Conservation (phyloP, 768 basidiomycete genomes). For the Amanita jacksonii region DNA sequence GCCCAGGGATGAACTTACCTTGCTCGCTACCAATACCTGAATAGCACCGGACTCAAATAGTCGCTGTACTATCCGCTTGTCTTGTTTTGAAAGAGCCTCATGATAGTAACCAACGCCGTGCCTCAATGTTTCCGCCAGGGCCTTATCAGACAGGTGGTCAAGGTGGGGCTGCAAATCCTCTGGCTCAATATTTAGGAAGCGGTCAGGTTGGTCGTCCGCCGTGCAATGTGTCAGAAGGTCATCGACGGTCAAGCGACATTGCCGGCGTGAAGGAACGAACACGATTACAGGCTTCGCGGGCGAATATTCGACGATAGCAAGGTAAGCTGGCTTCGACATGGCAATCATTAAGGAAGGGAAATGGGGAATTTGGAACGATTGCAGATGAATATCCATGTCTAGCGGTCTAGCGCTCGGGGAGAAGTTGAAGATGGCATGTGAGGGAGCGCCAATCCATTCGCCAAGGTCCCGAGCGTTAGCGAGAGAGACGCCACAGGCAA, state of each 20-base stretch:
- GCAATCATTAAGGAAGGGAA: conserved; percentile 98
- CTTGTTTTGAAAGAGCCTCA: conserved; percentile 85
- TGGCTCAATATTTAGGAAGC: conserved; percentile 84
- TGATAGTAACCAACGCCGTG: conserved; percentile 95
- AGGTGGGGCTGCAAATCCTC: conserved; percentile 81
- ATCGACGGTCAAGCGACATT: conserved; percentile 87
- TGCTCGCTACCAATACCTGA: conserved; percentile 89
- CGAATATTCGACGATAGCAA: conserved; percentile 84
- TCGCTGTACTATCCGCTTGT: conserved; percentile 88
- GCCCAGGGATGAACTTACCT: conserved; percentile 37
- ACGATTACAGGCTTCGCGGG: conserved; percentile 79
- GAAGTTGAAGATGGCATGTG: conserved; percentile 88
- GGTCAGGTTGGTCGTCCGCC: conserved; percentile 75
- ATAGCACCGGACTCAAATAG: conserved; percentile 92
- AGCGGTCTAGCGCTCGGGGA: conserved; percentile 72
- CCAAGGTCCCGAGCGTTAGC: conserved; percentile 94
- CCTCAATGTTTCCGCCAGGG: conserved; percentile 69
- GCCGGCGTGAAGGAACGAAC: conserved; percentile 89
- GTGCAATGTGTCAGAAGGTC: conserved; percentile 83
- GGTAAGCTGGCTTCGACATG: conserved; percentile 97
- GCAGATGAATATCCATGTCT: conserved; percentile 95
- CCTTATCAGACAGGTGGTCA: conserved; percentile 70
- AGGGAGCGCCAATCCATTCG: conserved; percentile 94
- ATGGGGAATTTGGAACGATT: conserved; percentile 93
- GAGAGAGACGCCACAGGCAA: conserved; percentile 90